These are phyloP conservation scores for Lactarius pseudohatsudake DNA, from an alignment of 768 basidiomycete species.

Conservation along the genomic window DNA sequence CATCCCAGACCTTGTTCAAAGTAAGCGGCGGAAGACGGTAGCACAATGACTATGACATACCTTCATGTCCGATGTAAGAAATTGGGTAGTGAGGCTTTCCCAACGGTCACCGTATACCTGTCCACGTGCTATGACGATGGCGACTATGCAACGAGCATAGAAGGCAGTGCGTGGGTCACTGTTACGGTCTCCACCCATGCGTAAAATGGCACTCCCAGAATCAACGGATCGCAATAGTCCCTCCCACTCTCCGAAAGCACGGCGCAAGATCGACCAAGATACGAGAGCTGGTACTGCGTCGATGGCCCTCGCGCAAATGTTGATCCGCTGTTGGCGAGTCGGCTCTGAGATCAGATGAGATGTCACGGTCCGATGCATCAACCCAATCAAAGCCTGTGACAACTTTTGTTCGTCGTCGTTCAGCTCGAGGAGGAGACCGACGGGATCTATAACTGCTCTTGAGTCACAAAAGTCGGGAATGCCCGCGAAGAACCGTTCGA, in stretches of 20 bases:
- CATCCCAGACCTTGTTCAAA: background rate
- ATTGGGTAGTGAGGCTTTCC: slow-evolving; percentile 1
- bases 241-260: background rate
- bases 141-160: slow-evolving; percentile 5
- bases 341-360: background rate
- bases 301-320: background rate
- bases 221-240: background rate
- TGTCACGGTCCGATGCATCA: background rate
- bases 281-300: background rate
- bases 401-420: background rate
- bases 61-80: background rate
- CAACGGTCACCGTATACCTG: too few species aligned
- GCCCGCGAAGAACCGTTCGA: background rate
- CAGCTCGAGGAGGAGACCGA: background rate
- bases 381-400: background rate
- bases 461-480: background rate
- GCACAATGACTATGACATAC: background rate
- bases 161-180: background rate
- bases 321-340: background rate
- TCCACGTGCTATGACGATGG: background rate
- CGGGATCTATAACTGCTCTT: background rate
- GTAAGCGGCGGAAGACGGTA: background rate
- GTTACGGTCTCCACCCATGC: background rate
- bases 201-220: background rate
- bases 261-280: background rate